phyloP scores from a whole-genome alignment of 2,329 filamentous ascomycete species.

The Trichoderma guizhouense region DNA sequence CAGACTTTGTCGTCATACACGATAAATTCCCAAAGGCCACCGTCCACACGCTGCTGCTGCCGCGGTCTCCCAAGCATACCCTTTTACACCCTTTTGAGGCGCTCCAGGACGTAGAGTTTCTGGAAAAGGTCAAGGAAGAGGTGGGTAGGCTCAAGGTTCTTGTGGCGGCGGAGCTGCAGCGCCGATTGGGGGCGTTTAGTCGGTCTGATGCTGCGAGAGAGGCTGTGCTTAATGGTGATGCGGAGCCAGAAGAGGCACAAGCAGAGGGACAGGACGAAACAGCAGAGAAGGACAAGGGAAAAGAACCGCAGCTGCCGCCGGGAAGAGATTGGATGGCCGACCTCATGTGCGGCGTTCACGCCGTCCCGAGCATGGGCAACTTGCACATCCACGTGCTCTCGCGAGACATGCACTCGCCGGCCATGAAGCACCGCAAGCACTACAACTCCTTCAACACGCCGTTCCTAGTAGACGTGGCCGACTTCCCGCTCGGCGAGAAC shows the following conservation, averaged over 20 bases:
- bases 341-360: conserved; percentile 76
- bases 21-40: conserved; percentile 84
- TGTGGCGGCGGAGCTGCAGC: conserved; percentile 71
- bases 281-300: background rate
- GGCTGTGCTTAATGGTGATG: conserved; percentile 61
- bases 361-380: conserved; percentile 86
- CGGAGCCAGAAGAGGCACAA: conserved; percentile 33
- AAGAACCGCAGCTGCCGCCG: conserved; percentile 49
- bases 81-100: conserved; percentile 72
- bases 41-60: conserved; percentile 84
- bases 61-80: conserved; percentile 61
- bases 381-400: conserved; percentile 87
- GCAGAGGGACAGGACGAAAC: conserved; percentile 23
- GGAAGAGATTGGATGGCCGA: conserved; percentile 78
- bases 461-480: conserved; percentile 75
- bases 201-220: conserved; percentile 60
- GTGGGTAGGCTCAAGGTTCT: conserved; percentile 58
- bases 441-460: conserved; percentile 88
- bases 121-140: conserved; percentile 60
- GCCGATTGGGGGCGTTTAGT: conserved; percentile 63
- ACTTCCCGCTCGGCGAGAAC: conserved; percentile 69
- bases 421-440: conserved; percentile 77
- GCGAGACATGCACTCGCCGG: conserved; percentile 69
- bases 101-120: conserved; percentile 67
- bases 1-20: conserved; percentile 70